phyloP scores from a whole-genome alignment of 2,329 filamentous ascomycete species.

The Diaporthe helianthi region DNA sequence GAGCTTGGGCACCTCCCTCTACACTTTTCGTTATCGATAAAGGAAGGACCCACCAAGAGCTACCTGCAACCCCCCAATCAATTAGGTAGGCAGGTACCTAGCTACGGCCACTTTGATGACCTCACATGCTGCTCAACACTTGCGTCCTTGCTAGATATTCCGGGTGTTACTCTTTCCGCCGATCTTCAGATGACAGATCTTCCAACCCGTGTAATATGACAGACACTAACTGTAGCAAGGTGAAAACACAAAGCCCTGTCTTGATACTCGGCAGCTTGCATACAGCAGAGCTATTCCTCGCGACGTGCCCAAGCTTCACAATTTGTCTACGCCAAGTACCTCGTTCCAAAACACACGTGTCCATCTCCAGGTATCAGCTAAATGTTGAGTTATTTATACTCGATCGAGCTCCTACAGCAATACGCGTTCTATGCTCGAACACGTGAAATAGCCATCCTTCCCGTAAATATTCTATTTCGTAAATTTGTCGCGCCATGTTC shows the following conservation, averaged over 20 bases:
- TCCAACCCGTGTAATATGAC: no score
- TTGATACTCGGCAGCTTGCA: not conserved
- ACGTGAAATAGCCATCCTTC: not conserved
- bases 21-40: slow-evolving; percentile 36
- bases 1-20: slow-evolving; percentile 24
- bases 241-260: not conserved
- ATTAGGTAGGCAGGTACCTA: no score
- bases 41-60: slow-evolving; percentile 17
- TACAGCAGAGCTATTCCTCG: not conserved
- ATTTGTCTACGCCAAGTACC: not conserved
- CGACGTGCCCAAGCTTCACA: not conserved
- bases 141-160: not conserved
- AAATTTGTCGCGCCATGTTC: not conserved
- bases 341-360: not conserved
- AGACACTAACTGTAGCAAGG: not conserved
- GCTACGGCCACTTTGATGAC: not conserved
- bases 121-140: slow-evolving; percentile 1
- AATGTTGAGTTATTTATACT: not conserved
- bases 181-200: not conserved
- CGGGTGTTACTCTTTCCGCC: not conserved
- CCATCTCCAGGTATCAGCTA: no score
- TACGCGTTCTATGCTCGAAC: no score
- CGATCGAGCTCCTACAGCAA: not conserved
- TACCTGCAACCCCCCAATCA: not conserved
- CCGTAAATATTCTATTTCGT: not conserved